These are phyloP conservation scores for Venturia effusa DNA, from an alignment of 2,329 filamentous ascomycete species.

Conservation along the genomic window DNA sequence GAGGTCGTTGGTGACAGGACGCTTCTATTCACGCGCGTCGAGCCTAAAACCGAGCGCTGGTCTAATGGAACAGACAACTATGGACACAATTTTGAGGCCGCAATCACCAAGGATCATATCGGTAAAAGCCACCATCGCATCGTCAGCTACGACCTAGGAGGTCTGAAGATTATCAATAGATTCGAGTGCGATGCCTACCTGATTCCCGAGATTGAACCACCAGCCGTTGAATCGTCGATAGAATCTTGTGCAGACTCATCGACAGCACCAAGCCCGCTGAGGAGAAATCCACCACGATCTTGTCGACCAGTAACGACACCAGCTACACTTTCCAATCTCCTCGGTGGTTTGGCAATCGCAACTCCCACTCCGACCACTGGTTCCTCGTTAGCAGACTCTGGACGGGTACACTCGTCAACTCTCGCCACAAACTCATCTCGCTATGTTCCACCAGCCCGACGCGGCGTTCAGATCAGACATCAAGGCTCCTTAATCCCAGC, in stretches of 20 bases:
- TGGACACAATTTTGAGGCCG: conserved; percentile 36
- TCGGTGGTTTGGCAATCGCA: background rate
- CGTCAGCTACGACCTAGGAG: conserved; percentile 33
- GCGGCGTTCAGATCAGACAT: conserved; percentile 23
- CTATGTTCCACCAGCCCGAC: background rate
- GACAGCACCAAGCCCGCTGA: background rate
- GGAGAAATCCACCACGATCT: background rate
- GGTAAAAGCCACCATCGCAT: conserved; percentile 38
- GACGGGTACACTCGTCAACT: background rate
- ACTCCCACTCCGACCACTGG: conserved; percentile 5
- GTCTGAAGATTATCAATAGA: conserved; percentile 31
- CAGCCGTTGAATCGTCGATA: no score
- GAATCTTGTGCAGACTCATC: background rate
- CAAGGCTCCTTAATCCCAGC: conserved; percentile 23
- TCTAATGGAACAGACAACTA: conserved; percentile 29
- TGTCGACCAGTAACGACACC: background rate
- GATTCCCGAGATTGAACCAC: conserved; percentile 4
- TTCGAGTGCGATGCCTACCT: conserved; percentile 36
- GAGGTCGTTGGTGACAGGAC: conserved; percentile 28
- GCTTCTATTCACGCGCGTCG: conserved; percentile 20
- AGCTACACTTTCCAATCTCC: background rate
- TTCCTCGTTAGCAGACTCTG: conserved; percentile 16
- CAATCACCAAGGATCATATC: conserved; percentile 28
- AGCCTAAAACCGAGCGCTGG: conserved; percentile 19
- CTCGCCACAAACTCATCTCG: background rate